Conservation (phyloP, 305 asterid species). For the Solanum hybrid region DNA sequence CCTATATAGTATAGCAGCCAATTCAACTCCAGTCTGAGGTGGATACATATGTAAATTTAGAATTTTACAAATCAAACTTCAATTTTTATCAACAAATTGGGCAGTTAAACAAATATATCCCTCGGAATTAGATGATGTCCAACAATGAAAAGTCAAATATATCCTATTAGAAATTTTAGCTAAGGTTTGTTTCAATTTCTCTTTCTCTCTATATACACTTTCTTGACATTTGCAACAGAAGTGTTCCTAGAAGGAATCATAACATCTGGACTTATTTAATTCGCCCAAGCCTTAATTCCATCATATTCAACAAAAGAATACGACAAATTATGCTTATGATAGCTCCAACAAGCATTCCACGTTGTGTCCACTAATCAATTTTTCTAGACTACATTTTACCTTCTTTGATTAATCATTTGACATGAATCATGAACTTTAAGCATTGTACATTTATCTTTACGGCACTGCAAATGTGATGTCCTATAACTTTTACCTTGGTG, state of each 20-base stretch:
- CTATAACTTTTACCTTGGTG: background rate
- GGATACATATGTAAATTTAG: background rate
- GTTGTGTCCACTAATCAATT: background rate
- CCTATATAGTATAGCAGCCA: background rate
- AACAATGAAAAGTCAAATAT: background rate
- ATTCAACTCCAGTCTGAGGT: background rate
- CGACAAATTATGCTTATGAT: background rate
- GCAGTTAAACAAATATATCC: background rate
- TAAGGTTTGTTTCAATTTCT: background rate
- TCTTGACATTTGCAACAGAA: background rate
- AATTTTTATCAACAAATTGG: background rate
- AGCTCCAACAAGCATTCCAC: background rate
- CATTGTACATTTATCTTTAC: background rate
- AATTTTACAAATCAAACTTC: background rate
- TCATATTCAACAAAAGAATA: background rate
- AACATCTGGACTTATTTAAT: background rate
- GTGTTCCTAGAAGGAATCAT: background rate
- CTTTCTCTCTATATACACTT: background rate
- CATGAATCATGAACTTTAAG: background rate
- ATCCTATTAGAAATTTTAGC: background rate
- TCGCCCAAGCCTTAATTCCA: background rate
- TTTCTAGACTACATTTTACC: background rate
- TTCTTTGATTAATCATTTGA: background rate
- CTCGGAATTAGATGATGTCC: background rate
- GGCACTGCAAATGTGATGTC: background rate